Evolutionary conservation across 202 grass and related monocot species (phyloP).

Genomic region (Panicum virgatum): DNA sequence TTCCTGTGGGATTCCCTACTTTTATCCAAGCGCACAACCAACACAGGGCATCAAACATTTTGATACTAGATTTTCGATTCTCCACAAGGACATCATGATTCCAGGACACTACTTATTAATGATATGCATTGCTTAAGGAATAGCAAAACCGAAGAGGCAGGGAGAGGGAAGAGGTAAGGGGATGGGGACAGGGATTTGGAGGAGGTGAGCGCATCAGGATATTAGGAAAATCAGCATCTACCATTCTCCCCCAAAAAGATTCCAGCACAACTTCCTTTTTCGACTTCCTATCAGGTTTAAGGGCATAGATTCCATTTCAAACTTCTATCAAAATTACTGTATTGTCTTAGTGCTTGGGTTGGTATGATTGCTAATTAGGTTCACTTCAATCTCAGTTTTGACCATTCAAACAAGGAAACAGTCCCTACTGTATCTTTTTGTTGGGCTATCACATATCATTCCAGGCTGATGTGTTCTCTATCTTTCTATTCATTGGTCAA

Average conservation of each 20-base stretch:
- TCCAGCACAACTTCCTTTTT: slow-evolving; percentile 7
- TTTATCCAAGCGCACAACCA: background rate
- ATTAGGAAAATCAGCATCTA: slow-evolving; percentile 40
- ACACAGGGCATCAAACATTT: background rate
- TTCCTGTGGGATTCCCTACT: slow-evolving; percentile 2
- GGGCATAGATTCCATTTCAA: slow-evolving; percentile 31
- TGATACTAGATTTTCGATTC: background rate
- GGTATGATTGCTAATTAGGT: background rate
- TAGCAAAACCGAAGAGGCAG: background rate
- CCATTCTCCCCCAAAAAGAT: slow-evolving; percentile 26
- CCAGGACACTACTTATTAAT: slow-evolving; percentile 1
- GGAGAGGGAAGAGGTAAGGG: too few species aligned
- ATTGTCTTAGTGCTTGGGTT: background rate
- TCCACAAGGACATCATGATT: background rate
- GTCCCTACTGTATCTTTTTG: background rate
- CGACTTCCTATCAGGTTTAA: slow-evolving; percentile 3
- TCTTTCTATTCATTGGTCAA: background rate
- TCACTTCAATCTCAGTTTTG: background rate
- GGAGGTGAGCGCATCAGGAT: slow-evolving; percentile 10
- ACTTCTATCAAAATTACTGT: background rate
- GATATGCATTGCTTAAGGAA: background rate
- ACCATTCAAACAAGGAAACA: background rate
- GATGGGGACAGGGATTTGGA: background rate
- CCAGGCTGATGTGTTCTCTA: background rate
- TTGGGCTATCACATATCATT: too few species aligned